Evolutionary conservation across 345 rosid genomes (phyloP), one percentile per base, ranked within the genome.

Genomic region (Boechera stricta): DNA sequence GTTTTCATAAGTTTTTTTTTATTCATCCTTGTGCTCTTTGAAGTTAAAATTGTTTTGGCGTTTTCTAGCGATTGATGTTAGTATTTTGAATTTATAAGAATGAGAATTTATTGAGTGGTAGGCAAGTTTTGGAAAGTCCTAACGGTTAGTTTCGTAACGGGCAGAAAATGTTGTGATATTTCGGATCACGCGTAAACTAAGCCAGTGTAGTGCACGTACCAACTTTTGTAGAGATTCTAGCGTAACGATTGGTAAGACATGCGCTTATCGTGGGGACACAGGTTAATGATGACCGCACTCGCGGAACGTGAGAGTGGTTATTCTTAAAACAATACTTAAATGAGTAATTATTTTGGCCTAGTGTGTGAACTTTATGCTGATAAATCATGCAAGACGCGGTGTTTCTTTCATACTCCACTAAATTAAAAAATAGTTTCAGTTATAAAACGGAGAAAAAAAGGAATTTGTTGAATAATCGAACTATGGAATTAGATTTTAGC

Each of bases 111-210:
- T 76, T 31, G 55, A 60, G 63, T 21, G 12, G 26, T 36, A 13
- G 67, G 38, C 47, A 57, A 10, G 41, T 48, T 33, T n/a, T 1
- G 4, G 60, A 58, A 29, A 7, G 8, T 75, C 21, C 1, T 76
- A 76, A 76, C 74, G 79, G 79, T 69, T 61, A 76, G 64, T 41
- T 59, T 61, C 52, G 63, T 68, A 76, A 76, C 79, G 79, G 74
- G 63, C 56, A 60, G 48, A 76, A 60, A 72, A 75, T n/a, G 29
- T 45, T 32, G 13, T 8, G 2, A n/a, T 33, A 10, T 13, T 51
- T 74, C 1, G 10, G n/a, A 58, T 48, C 67, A 75, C 67, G 11
- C 62, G 52, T 42, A 28, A 36, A 4, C 24, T 10, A 59, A 7
- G 61, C 69, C 26, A 52, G 38, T 76, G 74, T 12, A 6, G 29